Evolutionary conservation across 208 protist species (phyloP).

Genomic region (Herpetomonas tarakana): DNA sequence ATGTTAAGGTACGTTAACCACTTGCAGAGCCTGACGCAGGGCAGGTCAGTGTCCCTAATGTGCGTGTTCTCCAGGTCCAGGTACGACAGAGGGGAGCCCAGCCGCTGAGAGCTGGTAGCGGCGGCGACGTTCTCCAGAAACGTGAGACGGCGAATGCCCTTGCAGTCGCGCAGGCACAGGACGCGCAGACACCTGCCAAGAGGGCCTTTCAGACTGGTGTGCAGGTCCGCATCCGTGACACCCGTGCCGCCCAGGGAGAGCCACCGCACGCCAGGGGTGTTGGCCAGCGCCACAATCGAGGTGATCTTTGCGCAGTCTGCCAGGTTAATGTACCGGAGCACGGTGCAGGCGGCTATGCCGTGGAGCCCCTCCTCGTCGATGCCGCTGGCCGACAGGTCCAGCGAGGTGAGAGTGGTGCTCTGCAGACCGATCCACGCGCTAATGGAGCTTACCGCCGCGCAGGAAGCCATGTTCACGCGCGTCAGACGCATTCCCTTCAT

Average conservation of each 20-base stretch:
- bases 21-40: conserved; percentile 16
- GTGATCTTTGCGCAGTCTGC: conserved; percentile 34
- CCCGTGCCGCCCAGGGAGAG: conserved; percentile 42
- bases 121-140: conserved; percentile 26
- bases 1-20: conserved; percentile 45
- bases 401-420: conserved; percentile 10
- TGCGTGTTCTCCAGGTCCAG: conserved; percentile 45
- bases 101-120: background rate
- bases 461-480: conserved; percentile 21
- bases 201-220: conserved; percentile 8
- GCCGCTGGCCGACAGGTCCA: conserved; percentile 10
- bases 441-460: conserved; percentile 24
- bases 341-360: conserved; percentile 20
- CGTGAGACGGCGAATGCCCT: conserved; percentile 13
- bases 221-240: conserved; percentile 32
- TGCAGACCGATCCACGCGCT: conserved; percentile 16
- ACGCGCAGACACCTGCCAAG: conserved; percentile 22
- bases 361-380: conserved; percentile 28
- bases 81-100: conserved; percentile 23
- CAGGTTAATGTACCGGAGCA: conserved; percentile 51
- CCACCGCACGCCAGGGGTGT: conserved; percentile 30
- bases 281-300: conserved; percentile 23
- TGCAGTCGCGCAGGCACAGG: conserved; percentile 50
- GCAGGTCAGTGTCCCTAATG: conserved; percentile 32
- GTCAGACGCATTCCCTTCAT: conserved; percentile 11